Percentiles rank a stretch among this genome's conserved stretches.
phyloP scores from a whole-genome alignment of 1,284 basidiomycete species.

The Exobasidium cylindrosporum region DNA sequence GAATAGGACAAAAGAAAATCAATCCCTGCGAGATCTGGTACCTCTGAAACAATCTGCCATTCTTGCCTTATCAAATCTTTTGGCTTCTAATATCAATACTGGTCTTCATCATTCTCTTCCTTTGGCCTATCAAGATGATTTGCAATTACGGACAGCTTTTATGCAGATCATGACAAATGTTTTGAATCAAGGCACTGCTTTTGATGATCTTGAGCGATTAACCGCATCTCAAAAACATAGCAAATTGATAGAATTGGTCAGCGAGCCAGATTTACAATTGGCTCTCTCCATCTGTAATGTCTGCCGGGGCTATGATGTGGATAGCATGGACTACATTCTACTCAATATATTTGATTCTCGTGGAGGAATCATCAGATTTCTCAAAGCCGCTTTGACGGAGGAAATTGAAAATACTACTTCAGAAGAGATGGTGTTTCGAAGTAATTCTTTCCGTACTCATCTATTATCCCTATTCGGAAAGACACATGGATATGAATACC shows the following conservation, averaged over 20 bases:
- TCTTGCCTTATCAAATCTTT: slow-evolving; percentile 71
- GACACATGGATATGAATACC: slow-evolving; percentile 51
- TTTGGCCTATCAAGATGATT: slow-evolving; percentile 74
- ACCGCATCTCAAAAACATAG: slow-evolving; percentile 31
- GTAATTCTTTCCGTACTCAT: slow-evolving; percentile 47
- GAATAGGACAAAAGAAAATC: neutral
- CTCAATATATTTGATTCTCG: slow-evolving; percentile 47
- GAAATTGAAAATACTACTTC: slow-evolving; percentile 42
- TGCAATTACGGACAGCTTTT: slow-evolving; percentile 73
- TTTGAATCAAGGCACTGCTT: slow-evolving; percentile 66
- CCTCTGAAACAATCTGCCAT: slow-evolving; percentile 44
- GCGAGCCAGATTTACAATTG: slow-evolving; percentile 39
- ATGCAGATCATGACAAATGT: slow-evolving; percentile 83
- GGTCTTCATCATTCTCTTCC: slow-evolving; percentile 83
- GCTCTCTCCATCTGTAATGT: slow-evolving; percentile 44
- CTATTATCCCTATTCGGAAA: slow-evolving; percentile 43
- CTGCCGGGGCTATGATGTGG: slow-evolving; percentile 36
- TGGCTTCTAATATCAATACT: slow-evolving; percentile 80
- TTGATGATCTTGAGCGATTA: slow-evolving; percentile 47
- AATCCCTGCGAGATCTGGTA: slow-evolving; percentile 1
- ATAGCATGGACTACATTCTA: slow-evolving; percentile 36
- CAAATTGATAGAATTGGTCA: slow-evolving; percentile 40
- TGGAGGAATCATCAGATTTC: slow-evolving; percentile 44
- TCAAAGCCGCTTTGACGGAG: slow-evolving; percentile 42
- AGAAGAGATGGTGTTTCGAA: slow-evolving; percentile 51